phyloP scores from a whole-genome alignment of 805 yeast species.

The Candida sanyiensis region DNA sequence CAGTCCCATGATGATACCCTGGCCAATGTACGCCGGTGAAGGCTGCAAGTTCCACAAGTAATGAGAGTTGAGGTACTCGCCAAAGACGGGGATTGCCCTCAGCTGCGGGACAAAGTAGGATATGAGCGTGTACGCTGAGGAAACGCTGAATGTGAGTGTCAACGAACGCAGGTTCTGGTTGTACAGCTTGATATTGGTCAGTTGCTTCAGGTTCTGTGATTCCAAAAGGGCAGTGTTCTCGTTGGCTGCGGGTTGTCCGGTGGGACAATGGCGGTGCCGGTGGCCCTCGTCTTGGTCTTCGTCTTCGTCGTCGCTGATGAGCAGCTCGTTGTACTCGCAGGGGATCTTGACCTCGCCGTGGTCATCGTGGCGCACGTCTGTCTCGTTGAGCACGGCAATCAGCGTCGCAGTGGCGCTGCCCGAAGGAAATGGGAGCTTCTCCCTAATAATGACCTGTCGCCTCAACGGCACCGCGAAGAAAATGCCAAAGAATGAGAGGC shows the following conservation, averaged over 20 bases:
- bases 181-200: conserved; percentile 33
- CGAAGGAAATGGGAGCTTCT: conserved; percentile 86
- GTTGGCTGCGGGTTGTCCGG: conserved; percentile 3
- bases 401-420: conserved; percentile 95
- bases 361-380: conserved; percentile 36
- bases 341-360: conserved; percentile 8
- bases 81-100: conserved; percentile 70
- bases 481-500: conserved; percentile 90
- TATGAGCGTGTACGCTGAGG: conserved; percentile 66
- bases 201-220: conserved; percentile 26
- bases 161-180: conserved; percentile 57
- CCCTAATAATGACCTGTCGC: conserved; percentile 79
- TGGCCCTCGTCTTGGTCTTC: conserved; percentile 6
- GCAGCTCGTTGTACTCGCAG: conserved; percentile 14
- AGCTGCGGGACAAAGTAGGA: conserved; percentile 72
- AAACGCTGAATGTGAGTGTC: conserved; percentile 52
- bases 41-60: conserved; percentile 90
- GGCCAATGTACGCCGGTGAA: conserved; percentile 96
- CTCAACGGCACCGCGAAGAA: conserved; percentile 90
- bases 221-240: conserved; percentile 24
- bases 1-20: conserved; percentile 95
- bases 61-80: conserved; percentile 48
- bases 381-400: conserved; percentile 79
- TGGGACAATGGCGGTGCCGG: background rate
- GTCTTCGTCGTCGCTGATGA: conserved; percentile 16